Evolutionary conservation across 495 filamentous ascomycete species (phyloP).

Genomic region (Penicillium bovifimosum): DNA sequence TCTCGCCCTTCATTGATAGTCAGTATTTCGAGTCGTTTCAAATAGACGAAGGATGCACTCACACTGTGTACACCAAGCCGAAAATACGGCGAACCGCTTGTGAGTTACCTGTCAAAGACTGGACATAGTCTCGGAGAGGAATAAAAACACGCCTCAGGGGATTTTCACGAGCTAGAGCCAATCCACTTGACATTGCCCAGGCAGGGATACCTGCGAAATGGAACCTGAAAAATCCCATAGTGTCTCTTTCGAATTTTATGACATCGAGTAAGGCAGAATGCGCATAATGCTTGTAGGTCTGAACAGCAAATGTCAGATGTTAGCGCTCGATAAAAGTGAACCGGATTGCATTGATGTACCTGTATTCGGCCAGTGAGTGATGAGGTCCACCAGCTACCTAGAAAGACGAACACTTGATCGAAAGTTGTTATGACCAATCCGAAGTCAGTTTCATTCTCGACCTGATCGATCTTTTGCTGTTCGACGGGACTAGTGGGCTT

Average conservation of each 20-base stretch:
- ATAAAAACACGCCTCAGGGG: constrained; percentile 34
- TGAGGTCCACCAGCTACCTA: constrained; percentile 40
- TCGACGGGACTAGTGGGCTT: constrained; percentile 30
- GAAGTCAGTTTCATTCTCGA: constrained; percentile 46
- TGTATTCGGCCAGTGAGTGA: constrained; percentile 43
- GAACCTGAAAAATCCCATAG: constrained; percentile 32
- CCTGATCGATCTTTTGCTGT: constrained; percentile 37
- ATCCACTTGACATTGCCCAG: constrained; percentile 35
- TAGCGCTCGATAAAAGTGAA: not conserved
- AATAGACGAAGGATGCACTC: constrained; percentile 8
- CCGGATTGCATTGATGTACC: constrained; percentile 24
- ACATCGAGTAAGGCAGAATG: constrained; percentile 36
- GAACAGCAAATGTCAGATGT: not conserved
- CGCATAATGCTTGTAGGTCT: constrained; percentile 45
- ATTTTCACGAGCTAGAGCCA: constrained; percentile 39
- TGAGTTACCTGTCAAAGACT: constrained; percentile 21
- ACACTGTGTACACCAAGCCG: constrained; percentile 32
- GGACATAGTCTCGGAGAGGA: constrained; percentile 24
- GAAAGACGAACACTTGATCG: constrained; percentile 38
- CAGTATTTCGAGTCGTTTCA: constrained; percentile 3
- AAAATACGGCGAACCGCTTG: constrained; percentile 27
- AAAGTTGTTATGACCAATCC: constrained; percentile 43
- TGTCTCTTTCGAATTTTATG: constrained; percentile 32
- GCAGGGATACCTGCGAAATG: constrained; percentile 45
- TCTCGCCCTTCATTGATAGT: constrained; percentile 26